Percentiles rank a stretch among this genome's conserved stretches.
These are phyloP conservation scores for Penicillium sclerotigenum DNA, from an alignment of 2,329 filamentous ascomycete genomes.

Conservation along the genomic window DNA sequence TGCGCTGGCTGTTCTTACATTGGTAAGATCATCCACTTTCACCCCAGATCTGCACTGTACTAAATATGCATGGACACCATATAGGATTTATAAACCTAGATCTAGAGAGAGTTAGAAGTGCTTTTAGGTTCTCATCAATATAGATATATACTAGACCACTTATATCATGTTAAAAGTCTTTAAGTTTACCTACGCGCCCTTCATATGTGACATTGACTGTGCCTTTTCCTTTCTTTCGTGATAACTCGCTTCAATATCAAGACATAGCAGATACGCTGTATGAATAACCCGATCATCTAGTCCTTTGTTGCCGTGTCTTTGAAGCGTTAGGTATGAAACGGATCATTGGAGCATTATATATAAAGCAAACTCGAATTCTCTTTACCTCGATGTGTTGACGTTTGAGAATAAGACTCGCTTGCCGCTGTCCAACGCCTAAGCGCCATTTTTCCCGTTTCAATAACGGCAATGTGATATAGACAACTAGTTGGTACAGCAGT, in stretches of 20 bases:
- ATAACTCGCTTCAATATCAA: background rate
- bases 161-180: background rate
- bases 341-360: background rate
- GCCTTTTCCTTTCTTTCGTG: background rate
- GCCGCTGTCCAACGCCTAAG: background rate
- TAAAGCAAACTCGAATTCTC: no score
- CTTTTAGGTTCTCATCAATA: background rate
- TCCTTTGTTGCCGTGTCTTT: background rate
- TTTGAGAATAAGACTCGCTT: background rate
- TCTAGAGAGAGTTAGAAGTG: background rate
- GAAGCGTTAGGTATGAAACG: background rate
- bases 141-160: background rate
- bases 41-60: constrained; percentile 4
- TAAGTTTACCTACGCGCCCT: background rate
- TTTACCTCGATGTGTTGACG: background rate
- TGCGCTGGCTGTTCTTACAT: constrained; percentile 47
- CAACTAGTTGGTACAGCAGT: background rate
- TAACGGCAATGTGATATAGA: background rate
- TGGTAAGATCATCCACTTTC: constrained; percentile 36
- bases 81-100: background rate
- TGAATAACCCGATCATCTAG: background rate
- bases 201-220: background rate
- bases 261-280: background rate
- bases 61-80: background rate
- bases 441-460: background rate